These are phyloP conservation scores for Dictyostelium intermedium DNA, from an alignment of 78 protist genomes.

Conservation along the genomic window DNA sequence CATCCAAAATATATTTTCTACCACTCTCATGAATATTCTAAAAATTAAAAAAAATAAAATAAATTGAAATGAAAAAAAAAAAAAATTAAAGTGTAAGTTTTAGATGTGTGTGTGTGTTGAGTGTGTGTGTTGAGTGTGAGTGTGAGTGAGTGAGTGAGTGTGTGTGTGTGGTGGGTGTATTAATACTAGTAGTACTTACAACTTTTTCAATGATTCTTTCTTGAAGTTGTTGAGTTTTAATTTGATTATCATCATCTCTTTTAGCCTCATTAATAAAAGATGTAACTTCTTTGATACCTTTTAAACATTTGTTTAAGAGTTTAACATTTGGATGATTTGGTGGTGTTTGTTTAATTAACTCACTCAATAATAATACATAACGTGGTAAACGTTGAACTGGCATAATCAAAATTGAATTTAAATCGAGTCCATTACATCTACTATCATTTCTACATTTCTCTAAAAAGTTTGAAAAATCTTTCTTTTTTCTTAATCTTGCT, in stretches of 20 bases:
- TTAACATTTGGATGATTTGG: background rate
- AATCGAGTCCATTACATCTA: slow-evolving; percentile 45
- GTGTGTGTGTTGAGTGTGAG: no score
- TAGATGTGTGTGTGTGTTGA: no score
- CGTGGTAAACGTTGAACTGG: slow-evolving; percentile 75
- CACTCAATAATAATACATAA: slow-evolving; percentile 14
- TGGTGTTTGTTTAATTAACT: slow-evolving; percentile 48
- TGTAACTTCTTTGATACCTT: slow-evolving; percentile 25
- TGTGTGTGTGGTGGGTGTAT: no score
- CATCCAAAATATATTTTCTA: slow-evolving; percentile 26
- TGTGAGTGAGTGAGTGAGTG: no score
- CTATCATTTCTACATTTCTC: slow-evolving; percentile 18
- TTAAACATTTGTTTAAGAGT: slow-evolving; percentile 18
- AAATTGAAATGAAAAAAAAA: background rate
- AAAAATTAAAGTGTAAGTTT: no score
- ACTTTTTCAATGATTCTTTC: slow-evolving; percentile 65
- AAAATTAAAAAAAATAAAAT: no score
- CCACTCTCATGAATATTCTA: slow-evolving; percentile 17
- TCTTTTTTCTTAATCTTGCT: slow-evolving; percentile 33
- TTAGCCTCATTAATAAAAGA: slow-evolving; percentile 62
- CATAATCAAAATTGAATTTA: slow-evolving; percentile 39
- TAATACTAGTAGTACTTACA: no score
- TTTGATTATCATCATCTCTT: slow-evolving; percentile 60
- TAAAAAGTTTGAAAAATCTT: slow-evolving; percentile 14
- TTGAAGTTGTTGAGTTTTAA: slow-evolving; percentile 8